Conservation (phyloP, 2,329 filamentous ascomycete genomes). For the Lachnellula occidentalis region DNA sequence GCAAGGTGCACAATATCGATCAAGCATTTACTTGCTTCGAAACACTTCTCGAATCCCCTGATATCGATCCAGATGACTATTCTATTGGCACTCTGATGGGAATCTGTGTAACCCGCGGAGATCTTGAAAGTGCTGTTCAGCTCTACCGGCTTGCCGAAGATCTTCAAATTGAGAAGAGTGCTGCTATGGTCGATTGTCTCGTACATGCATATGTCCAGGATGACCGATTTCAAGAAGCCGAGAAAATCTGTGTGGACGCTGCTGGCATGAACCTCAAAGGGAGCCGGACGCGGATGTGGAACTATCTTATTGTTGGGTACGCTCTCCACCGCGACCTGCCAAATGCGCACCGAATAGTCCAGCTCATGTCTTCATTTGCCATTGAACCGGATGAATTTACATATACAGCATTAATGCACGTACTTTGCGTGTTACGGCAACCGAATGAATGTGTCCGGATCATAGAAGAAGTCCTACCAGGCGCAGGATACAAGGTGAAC, state of each 20-base stretch:
- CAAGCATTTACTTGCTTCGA: conserved; percentile 61
- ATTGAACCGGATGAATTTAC: conserved; percentile 51
- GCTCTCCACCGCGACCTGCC: conserved; percentile 56
- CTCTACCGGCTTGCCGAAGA: conserved; percentile 59
- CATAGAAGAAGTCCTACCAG: conserved; percentile 43
- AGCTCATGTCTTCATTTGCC: conserved; percentile 46
- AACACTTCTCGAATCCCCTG: conserved; percentile 43
- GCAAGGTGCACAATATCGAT: conserved; percentile 60
- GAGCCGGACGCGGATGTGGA: conserved; percentile 65
- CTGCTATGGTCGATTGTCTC: conserved; percentile 57
- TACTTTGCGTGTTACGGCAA: conserved; percentile 45
- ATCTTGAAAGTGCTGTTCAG: conserved; percentile 62
- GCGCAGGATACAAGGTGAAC: conserved; percentile 37
- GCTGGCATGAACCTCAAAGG: conserved; percentile 46
- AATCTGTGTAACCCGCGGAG: conserved; percentile 64
- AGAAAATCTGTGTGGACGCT: conserved; percentile 52
- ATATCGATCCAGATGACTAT: conserved; percentile 50
- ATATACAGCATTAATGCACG: conserved; percentile 56
- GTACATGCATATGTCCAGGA: conserved; percentile 63
- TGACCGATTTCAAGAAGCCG: conserved; percentile 48
- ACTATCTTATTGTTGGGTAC: conserved; percentile 65
- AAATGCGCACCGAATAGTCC: conserved; percentile 47
- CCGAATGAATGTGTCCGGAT: conserved; percentile 52
- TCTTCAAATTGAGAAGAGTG: conserved; percentile 44
- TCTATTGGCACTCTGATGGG: conserved; percentile 72